These are phyloP conservation scores for Fusarium sp. DNA, from an alignment of 2,329 filamentous ascomycete species.

Conservation along the genomic window DNA sequence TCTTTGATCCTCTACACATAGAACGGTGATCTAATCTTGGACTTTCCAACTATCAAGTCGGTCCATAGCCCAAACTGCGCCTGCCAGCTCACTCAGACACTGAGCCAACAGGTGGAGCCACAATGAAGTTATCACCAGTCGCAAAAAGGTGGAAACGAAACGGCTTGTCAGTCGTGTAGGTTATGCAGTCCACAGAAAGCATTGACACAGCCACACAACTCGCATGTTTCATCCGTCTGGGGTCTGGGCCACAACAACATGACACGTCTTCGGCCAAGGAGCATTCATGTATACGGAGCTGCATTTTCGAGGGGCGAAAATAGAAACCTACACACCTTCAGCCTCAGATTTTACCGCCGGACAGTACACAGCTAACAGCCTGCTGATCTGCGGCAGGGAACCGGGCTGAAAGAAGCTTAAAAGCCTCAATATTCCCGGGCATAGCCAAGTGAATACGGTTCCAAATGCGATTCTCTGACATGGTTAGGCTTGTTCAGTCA, in stretches of 20 bases:
- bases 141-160: not conserved
- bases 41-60: not conserved
- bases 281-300: not conserved
- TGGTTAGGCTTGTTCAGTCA: not conserved
- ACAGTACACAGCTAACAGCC: not conserved
- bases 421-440: not conserved
- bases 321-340: not conserved
- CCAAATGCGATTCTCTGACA: not conserved
- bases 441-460: not conserved
- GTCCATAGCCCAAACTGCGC: not conserved
- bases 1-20: not conserved
- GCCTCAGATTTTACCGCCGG: not conserved
- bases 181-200: not conserved
- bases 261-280: not conserved
- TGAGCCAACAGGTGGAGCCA: not conserved
- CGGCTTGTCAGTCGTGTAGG: not conserved
- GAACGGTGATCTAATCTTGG: not conserved
- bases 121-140: slow-evolving; percentile 1
- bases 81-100: not conserved
- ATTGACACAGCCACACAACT: not conserved
- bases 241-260: not conserved
- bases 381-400: not conserved
- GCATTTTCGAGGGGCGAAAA: accelerated
- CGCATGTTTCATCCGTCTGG: slow-evolving; percentile 10
- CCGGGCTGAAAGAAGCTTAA: not conserved